A percentile compares a stretch with the other conserved stretches of the same genome.
Evolutionary conservation across 345 rosid species (phyloP).

Genomic region (Syzygium aqueum): DNA sequence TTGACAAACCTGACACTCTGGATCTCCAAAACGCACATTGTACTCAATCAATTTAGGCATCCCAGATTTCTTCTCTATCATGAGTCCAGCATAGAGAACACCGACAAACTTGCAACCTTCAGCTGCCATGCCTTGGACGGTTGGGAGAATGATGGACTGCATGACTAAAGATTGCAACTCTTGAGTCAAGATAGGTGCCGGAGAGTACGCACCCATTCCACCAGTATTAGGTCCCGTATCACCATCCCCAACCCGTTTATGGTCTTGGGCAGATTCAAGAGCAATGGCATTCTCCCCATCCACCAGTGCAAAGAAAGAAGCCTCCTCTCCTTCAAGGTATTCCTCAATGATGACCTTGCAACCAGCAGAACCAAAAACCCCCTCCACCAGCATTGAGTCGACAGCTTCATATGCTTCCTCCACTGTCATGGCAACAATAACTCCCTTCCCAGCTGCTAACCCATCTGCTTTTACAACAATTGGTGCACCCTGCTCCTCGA

Average conservation of each 20-base stretch:
- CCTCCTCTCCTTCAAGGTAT: constrained; percentile 91
- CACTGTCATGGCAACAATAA: constrained; percentile 62
- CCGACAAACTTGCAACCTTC: constrained; percentile 94
- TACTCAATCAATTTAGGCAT: constrained; percentile 95
- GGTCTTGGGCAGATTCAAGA: constrained; percentile 92
- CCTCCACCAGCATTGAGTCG: constrained; percentile 75
- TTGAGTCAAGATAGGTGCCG: constrained; percentile 74
- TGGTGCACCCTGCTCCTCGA: constrained; percentile 71
- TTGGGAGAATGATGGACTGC: constrained; percentile 79
- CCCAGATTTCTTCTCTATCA: constrained; percentile 90
- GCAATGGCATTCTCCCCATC: constrained; percentile 95
- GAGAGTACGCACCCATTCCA: constrained; percentile 96
- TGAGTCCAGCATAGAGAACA: constrained; percentile 84
- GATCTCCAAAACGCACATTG: constrained; percentile 98
- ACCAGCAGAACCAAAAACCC: constrained; percentile 85
- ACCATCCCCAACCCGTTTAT: constrained; percentile 96
- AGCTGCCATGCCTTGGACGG: constrained; percentile 84
- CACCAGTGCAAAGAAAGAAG: constrained; percentile 84
- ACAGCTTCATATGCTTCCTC: constrained; percentile 87
- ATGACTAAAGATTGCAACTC: constrained; percentile 65
- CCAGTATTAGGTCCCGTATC: constrained; percentile 97
- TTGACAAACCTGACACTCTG: constrained; percentile 80
- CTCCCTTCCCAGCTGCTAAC: constrained; percentile 97
- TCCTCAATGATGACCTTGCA: constrained; percentile 69
- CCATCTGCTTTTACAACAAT: constrained; percentile 94